These are phyloP conservation scores for Leptomonas seymouri DNA, from an alignment of 208 protist species.

Conservation along the genomic window DNA sequence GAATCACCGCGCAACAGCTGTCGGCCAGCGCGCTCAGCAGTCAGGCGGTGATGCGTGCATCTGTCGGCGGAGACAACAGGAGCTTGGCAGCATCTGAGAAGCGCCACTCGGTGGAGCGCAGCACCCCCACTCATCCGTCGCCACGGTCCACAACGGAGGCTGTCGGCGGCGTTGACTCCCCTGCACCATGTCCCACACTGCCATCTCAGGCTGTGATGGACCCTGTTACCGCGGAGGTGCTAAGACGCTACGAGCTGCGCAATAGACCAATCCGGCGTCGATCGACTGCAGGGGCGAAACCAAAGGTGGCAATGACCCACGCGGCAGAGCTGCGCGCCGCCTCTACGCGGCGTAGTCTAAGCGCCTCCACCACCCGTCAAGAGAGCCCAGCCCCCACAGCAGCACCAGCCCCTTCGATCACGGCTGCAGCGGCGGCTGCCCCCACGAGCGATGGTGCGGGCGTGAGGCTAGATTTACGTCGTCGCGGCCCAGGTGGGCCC, in stretches of 20 bases:
- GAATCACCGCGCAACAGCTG: conserved; percentile 44
- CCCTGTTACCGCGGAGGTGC: conserved; percentile 21
- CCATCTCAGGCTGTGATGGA: conserved; percentile 31
- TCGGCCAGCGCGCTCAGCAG: background rate
- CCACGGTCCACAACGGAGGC: background rate
- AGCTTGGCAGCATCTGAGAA: too few species aligned
- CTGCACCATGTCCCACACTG: background rate
- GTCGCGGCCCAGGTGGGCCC: conserved; percentile 2
- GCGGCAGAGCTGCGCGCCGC: conserved; percentile 12
- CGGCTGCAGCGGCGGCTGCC: background rate
- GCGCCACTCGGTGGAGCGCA: too few species aligned
- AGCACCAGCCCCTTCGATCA: background rate
- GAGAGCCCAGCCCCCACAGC: conserved; percentile 7
- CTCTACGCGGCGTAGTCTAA: conserved; percentile 10
- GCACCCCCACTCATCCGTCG: too few species aligned
- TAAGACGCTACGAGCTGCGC: conserved; percentile 36
- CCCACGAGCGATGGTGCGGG: too few species aligned
- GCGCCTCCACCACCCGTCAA: background rate
- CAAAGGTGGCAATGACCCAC: conserved; percentile 17
- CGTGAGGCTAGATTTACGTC: background rate
- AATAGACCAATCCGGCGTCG: conserved; percentile 4
- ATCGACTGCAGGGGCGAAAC: background rate
- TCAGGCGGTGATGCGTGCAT: too few species aligned
- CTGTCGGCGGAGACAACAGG: too few species aligned
- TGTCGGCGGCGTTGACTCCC: conserved; percentile 1